Evolutionary conservation across 2,329 filamentous ascomycete genomes (phyloP).

Genomic region (Dothidotthia symphoricarpi): DNA sequence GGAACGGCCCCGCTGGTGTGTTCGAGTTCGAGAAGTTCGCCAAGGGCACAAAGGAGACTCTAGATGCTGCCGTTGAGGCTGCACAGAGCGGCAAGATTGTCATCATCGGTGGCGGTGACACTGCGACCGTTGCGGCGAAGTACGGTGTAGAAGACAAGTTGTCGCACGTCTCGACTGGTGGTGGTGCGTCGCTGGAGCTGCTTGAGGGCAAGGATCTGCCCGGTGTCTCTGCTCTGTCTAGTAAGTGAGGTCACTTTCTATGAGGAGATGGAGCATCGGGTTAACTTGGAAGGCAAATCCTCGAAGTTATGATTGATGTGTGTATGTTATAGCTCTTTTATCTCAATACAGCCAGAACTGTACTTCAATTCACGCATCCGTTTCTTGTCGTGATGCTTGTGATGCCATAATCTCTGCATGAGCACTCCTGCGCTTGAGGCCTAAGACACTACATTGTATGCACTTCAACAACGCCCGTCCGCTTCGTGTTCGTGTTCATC

Average conservation of each 20-base stretch:
- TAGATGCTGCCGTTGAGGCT: slow-evolving; percentile 82
- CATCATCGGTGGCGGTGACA: slow-evolving; percentile 98
- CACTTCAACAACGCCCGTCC: neutral
- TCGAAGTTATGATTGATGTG: slow-evolving; percentile 37
- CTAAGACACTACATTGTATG: too few species aligned
- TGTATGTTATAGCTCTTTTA: slow-evolving; percentile 24
- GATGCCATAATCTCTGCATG: slow-evolving; percentile 4
- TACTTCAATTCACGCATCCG: slow-evolving; percentile 5
- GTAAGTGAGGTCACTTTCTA: slow-evolving; percentile 53
- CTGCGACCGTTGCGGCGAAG: slow-evolving; percentile 95
- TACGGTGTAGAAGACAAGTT: slow-evolving; percentile 95
- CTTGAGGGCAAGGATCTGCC: slow-evolving; percentile 98
- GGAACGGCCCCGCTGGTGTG: slow-evolving; percentile 96
- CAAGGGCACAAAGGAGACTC: slow-evolving; percentile 83
- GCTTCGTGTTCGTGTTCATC: slow-evolving; percentile 3
- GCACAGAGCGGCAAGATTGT: slow-evolving; percentile 86
- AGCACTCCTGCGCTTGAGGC: too few species aligned
- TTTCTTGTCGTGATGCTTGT: slow-evolving; percentile 8
- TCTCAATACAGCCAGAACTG: slow-evolving; percentile 18
- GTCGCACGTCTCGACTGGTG: slow-evolving; percentile 96
- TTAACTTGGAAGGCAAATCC: slow-evolving; percentile 29
- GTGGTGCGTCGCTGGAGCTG: slow-evolving; percentile 91
- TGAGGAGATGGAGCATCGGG: slow-evolving; percentile 25
- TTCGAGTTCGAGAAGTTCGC: slow-evolving; percentile 97
- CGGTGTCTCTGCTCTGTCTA: slow-evolving; percentile 87